phyloP scores from a whole-genome alignment of 2,329 filamentous ascomycete species.

The Hymenoscyphus infarciens region DNA sequence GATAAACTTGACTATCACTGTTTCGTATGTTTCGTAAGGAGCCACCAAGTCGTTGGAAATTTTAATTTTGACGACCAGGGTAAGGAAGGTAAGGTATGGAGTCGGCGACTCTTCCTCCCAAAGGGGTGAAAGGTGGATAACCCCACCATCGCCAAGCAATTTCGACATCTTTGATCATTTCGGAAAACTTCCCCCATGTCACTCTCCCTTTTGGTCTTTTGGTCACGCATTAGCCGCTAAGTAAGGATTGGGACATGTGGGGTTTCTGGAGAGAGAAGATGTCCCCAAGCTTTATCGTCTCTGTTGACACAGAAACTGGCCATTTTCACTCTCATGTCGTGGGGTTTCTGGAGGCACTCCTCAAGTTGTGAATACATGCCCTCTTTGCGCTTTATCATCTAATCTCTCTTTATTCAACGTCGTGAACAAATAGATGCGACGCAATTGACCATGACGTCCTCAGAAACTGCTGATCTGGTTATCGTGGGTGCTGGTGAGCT shows the following conservation, averaged over 20 bases:
- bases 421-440: neutral
- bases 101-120: neutral
- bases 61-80: neutral
- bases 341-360: neutral
- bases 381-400: neutral
- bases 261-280: no score
- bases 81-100: neutral
- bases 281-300: neutral
- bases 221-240: neutral
- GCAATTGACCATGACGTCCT: neutral
- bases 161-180: neutral
- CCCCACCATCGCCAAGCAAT: neutral
- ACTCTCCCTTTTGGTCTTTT: neutral
- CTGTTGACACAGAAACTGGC: neutral
- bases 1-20: no score
- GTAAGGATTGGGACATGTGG: no score
- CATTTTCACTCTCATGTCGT: neutral
- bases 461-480: slow-evolving; percentile 32
- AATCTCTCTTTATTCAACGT: neutral
- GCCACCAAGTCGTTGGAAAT: neutral
- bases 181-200: neutral
- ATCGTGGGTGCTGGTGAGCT: slow-evolving; percentile 48
- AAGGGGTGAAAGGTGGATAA: neutral
- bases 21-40: neutral
- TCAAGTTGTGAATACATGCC: neutral